Base-by-base conservation (phyloP, 306 rosid genomes). In the Boehmeria nivea region DNA sequence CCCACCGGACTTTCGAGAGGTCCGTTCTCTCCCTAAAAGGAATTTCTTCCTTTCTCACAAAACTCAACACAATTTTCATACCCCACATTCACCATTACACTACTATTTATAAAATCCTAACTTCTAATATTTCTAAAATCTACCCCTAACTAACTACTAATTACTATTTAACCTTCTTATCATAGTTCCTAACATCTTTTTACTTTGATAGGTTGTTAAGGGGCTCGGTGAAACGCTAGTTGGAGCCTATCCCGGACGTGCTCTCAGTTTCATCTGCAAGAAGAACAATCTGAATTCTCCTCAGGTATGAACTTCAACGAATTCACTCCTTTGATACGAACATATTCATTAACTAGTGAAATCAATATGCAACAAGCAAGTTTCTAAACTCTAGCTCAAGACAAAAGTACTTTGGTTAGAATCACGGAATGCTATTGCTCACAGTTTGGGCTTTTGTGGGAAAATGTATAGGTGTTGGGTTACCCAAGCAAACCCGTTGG, bases 221-320 rank as follows among this genome's bases (percentile, higher is more conserved):
- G 99, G 99, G 57, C 96, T 91, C 8, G 99, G 99, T 60, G 99
- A 91, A 75, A 91, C 96, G 56, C 79, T 91, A 24, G 99, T 91
- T 43, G 99, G 96, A 75, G 99, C 99, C 33, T 91, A 91, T 72
- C 99, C 99, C 4, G 99, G 99, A 47, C 99, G 99, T 49, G 96
- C 99, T 71, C 59, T 91, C 74, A 91, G 99, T 68, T 91, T 91
- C 74, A 61, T 87, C 65, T 70, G 85, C 93, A 83, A 87, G 80
- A 91, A 87, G 63, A 72, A 64, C 57, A 83, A 83, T 73, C 78
- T 87, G 73, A 73, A 75, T 66, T 80, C 96, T 60, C 95, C 96
- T 22, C 81, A 77, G 90, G 99, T 87, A 66, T 74, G 47, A 31
- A 67, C 26, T 33, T 76, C 34, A 36, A 61, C 20, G 8, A 15